Base-by-base conservation (phyloP, 495 filamentous ascomycete genomes). In the Geopyxis carbonaria region DNA sequence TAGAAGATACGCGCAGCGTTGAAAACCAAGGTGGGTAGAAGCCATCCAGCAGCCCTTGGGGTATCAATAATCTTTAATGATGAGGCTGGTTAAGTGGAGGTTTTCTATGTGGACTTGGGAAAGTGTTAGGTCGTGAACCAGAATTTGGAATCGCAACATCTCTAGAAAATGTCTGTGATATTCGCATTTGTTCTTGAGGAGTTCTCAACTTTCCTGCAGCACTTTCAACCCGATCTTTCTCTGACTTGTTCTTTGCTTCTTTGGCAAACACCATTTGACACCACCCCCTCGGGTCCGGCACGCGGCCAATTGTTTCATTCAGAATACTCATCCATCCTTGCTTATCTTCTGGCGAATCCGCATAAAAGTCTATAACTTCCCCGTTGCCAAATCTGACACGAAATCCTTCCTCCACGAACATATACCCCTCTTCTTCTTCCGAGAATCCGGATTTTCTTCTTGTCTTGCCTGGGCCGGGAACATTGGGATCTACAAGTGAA, bases 391-490 rank as follows among this genome's bases (percentile, higher is more conserved):
- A 97, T 38, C 86, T 82, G 57, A 97, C 87, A 23, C 89, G 80
- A 72, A 97, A 97, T 9, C 91, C 89, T 56, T 95, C 91, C 59
- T 97, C 89, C 16, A 97, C 89, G 50, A 95, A 95, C 84, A 94
- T 93, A 63, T 95, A 97, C 33, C 91, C 89, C 51, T 97, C 89
- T 59, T 95, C 91, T 51, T 95, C 91, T 58, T 95, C 89, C 5
- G 91, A 86, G 50, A 97, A 97, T 20, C 81, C 89, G 37, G 82
- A 91, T 54, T 89, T 86, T 24, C 89, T 75, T 16, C 89, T 75
- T 46, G 76, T 76, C 40, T 80, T 79, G 44, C 67, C 69, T 52
- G 77, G 78, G 18, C 74, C 75, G 30, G 67, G 73, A 0, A 75
- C 80, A 54, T 84, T 78, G 41, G 74, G 81, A 45, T 92, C 75